Conservation (phyloP, 192 early-diverging fungal genomes). For the Pilaira anomala region DNA sequence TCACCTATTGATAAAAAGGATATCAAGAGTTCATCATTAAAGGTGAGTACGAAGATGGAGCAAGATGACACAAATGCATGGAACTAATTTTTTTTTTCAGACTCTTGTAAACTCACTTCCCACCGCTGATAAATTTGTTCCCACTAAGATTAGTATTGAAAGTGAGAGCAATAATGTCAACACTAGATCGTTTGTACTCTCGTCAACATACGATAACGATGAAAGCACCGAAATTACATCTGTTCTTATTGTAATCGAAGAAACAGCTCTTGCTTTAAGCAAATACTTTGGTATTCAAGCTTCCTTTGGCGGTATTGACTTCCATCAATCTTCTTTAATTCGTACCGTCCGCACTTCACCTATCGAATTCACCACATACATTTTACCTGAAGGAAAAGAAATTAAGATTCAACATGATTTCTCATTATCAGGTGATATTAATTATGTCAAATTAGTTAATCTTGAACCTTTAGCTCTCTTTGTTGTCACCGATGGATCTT, state of each 20-base stretch:
- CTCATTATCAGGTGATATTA: conserved; percentile 21
- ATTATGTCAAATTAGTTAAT: conserved; percentile 22
- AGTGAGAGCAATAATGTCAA: not conserved
- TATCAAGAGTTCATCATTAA: conserved; percentile 30
- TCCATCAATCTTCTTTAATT: not conserved
- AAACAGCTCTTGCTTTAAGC: not conserved
- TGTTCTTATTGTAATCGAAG: conserved; percentile 8
- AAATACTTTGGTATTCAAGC: conserved; percentile 15
- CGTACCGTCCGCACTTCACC: not conserved
- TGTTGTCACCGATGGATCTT: conserved; percentile 61
- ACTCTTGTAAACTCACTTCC: conserved; percentile 16
- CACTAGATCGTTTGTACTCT: conserved; percentile 25
- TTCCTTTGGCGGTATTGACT: conserved; percentile 8
- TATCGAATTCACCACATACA: not conserved
- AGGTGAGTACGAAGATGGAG: conserved; percentile 34
- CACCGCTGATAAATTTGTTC: conserved; percentile 27
- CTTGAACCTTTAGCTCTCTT: conserved; percentile 39
- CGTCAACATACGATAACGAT: not conserved
- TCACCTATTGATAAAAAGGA: conserved; percentile 18
- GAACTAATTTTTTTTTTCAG: conserved; percentile 13
- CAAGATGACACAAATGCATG: conserved; percentile 29
- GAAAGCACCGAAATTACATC: conserved; percentile 4
- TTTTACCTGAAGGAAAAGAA: not conserved
- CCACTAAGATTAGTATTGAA: not conserved
- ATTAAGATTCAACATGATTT: conserved; percentile 20